Evolutionary conservation across 371 early-diverging fungal species (phyloP).

Genomic region (Mucor indicus): DNA sequence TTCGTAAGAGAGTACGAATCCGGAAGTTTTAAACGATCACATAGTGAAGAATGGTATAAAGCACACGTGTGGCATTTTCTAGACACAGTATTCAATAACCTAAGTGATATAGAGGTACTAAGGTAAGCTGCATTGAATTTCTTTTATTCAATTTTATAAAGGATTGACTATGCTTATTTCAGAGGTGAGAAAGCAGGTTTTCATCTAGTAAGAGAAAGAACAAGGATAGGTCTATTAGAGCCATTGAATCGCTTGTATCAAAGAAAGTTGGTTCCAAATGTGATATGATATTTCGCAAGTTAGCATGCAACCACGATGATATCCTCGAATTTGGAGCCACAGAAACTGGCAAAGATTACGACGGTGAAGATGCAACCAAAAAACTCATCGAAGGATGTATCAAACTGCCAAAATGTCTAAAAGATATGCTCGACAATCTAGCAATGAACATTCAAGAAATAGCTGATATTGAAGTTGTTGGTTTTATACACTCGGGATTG

Average conservation of each 20-base stretch:
- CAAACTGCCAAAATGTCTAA: slow-evolving; percentile 6
- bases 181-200: neutral
- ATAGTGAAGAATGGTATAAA: slow-evolving; percentile 6
- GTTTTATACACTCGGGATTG: slow-evolving; percentile 11
- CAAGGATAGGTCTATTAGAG: slow-evolving; percentile 1
- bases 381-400: slow-evolving; percentile 1
- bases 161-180: slow-evolving; percentile 1
- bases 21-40: slow-evolving; percentile 1
- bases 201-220: slow-evolving; percentile 9
- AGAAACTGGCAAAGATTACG: slow-evolving; percentile 1
- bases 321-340: slow-evolving; percentile 6
- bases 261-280: slow-evolving; percentile 2
- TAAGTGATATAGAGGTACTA: slow-evolving; percentile 9
- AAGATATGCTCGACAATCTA: slow-evolving; percentile 13
- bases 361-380: slow-evolving; percentile 1
- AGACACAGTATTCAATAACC: slow-evolving; percentile 3
- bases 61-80: slow-evolving; percentile 12
- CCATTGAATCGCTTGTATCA: neutral
- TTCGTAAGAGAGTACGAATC: slow-evolving; percentile 9
- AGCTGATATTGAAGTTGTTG: slow-evolving; percentile 4
- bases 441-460: neutral
- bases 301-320: neutral
- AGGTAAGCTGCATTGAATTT: slow-evolving; percentile 9
- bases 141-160: slow-evolving; percentile 1
- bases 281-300: slow-evolving; percentile 1